Evolutionary conservation across 768 basidiomycete genomes (phyloP).

Genomic region (Gelatoporia subvermispora): DNA sequence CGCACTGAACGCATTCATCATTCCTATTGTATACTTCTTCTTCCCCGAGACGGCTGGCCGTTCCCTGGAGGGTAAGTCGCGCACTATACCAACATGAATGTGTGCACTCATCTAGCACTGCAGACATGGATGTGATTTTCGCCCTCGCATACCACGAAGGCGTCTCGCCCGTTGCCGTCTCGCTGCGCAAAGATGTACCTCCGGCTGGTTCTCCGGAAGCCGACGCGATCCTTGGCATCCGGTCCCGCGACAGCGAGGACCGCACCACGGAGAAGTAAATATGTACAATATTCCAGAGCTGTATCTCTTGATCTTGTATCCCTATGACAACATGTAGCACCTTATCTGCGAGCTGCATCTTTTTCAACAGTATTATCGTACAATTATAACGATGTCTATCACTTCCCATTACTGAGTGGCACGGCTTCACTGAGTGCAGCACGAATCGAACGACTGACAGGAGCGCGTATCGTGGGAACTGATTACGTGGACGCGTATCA

Average conservation of each 20-base stretch:
- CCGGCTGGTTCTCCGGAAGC: slow-evolving; percentile 30
- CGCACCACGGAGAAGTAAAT: neutral
- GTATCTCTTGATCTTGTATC: too few relatives aligned
- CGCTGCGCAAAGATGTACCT: slow-evolving; percentile 28
- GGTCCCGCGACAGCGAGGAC: neutral
- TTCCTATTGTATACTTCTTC: slow-evolving; percentile 54
- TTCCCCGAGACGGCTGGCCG: slow-evolving; percentile 60
- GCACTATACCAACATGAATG: neutral
- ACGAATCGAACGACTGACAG: too few relatives aligned
- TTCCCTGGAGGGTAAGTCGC: slow-evolving; percentile 44
- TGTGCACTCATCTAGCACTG: neutral
- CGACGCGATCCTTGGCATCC: slow-evolving; percentile 29
- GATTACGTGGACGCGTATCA: slow-evolving; percentile 28
- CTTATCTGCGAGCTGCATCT: too few relatives aligned
- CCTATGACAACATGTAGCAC: too few relatives aligned
- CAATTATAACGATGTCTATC: too few relatives aligned
- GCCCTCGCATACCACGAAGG: slow-evolving; percentile 29
- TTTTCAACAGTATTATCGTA: too few relatives aligned
- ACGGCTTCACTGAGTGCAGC: too few relatives aligned
- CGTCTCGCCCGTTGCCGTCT: slow-evolving; percentile 29
- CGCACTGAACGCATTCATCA: slow-evolving; percentile 48
- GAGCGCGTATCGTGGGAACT: slow-evolving; percentile 23
- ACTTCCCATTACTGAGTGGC: too few relatives aligned
- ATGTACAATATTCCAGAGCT: neutral
- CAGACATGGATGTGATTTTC: slow-evolving; percentile 33